Evolutionary conservation across 345 rosid genomes (phyloP).

Genomic region (Garcia nutans): DNA sequence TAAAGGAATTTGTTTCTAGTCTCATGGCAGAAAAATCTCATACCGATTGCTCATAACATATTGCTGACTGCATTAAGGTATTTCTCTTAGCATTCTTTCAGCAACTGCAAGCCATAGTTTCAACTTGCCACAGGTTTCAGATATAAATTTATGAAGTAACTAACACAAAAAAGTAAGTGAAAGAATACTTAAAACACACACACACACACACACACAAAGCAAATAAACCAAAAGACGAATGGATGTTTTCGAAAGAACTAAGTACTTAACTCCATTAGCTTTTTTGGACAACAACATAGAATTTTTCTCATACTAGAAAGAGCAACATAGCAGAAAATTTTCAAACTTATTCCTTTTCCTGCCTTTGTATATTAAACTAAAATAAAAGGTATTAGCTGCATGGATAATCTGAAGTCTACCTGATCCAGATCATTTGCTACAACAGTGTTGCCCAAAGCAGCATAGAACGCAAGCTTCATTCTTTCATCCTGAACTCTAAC

Average conservation of each 20-base stretch:
- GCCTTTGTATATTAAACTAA: neutral
- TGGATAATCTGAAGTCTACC: slow-evolving; percentile 38
- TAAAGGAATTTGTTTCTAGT: neutral
- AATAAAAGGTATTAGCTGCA: neutral
- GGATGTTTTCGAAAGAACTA: neutral
- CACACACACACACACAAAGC: neutral
- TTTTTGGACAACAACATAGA: neutral
- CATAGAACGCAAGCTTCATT: slow-evolving; percentile 91
- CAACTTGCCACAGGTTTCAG: neutral
- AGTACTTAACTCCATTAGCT: neutral
- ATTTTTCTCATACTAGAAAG: neutral
- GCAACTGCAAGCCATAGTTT: neutral
- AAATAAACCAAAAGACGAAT: neutral
- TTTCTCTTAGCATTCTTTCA: neutral
- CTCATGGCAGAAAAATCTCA: neutral
- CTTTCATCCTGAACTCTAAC: slow-evolving; percentile 83
- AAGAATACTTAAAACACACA: neutral
- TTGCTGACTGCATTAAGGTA: neutral
- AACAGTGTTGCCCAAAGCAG: slow-evolving; percentile 76
- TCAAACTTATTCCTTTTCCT: neutral
- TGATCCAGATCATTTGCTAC: slow-evolving; percentile 92
- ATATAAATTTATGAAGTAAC: neutral
- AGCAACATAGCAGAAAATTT: neutral
- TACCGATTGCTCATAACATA: neutral
- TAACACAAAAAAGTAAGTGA: no score